These are phyloP conservation scores for Pseudotsuga menziesii DNA, from an alignment of 75 land plant species.

Conservation along the genomic window DNA sequence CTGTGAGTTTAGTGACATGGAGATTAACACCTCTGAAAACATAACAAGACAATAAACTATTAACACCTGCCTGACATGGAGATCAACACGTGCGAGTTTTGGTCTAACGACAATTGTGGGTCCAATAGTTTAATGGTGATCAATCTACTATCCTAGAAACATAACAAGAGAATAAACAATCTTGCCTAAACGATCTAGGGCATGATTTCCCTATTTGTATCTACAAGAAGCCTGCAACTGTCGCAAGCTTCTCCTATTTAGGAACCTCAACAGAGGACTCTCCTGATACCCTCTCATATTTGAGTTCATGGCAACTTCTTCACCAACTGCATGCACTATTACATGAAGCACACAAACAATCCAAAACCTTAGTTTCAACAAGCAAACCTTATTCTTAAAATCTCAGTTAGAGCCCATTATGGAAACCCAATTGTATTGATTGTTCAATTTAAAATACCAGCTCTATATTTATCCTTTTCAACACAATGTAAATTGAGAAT, in stretches of 20 bases:
- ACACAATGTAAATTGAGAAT: not conserved
- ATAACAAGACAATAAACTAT: too few relatives aligned
- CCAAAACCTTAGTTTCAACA: constrained; percentile 1
- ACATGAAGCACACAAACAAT: not conserved
- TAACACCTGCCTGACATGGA: too few relatives aligned
- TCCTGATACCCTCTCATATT: constrained; percentile 14
- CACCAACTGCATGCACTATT: constrained; percentile 22
- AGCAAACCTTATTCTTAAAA: not conserved
- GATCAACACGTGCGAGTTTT: too few relatives aligned
- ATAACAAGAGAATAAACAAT: too few relatives aligned
- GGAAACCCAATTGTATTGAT: not conserved
- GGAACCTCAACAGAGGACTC: constrained; percentile 35
- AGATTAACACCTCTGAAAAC: too few relatives aligned
- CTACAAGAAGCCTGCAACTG: too few relatives aligned
- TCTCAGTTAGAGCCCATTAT: not conserved
- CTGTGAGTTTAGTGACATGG: too few relatives aligned
- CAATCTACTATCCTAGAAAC: too few relatives aligned
- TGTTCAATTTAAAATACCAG: not conserved
- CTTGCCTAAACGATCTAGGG: too few relatives aligned
- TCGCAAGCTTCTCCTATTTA: constrained; percentile 46
- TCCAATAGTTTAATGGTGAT: too few relatives aligned
- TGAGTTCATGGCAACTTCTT: constrained; percentile 1
- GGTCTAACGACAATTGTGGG: too few relatives aligned
- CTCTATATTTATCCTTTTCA: not conserved
- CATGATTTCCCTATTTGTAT: too few relatives aligned